phyloP scores from a whole-genome alignment of 164 flowering plant genomes.

The Nelumbo lutea region DNA sequence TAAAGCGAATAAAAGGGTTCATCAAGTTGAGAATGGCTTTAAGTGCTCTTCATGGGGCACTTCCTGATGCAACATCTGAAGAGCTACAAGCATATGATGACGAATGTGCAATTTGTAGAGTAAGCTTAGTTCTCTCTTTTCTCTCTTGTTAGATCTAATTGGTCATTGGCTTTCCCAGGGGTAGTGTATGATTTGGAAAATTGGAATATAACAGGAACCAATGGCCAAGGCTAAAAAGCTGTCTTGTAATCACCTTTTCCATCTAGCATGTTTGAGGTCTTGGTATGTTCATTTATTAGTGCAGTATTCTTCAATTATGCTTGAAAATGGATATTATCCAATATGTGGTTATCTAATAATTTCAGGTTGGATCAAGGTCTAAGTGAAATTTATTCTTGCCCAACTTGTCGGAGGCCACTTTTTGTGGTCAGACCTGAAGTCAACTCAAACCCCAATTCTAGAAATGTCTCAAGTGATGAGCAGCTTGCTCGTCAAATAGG shows the following conservation, averaged over 20 bases:
- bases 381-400: conserved; percentile 75
- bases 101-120: conserved; percentile 98
- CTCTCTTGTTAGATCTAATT: conserved; percentile 3
- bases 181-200: conserved; percentile 1
- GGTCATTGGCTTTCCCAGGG: neutral
- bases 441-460: conserved; percentile 27
- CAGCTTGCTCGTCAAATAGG: conserved; percentile 73
- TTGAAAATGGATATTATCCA: neutral
- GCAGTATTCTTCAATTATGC: neutral
- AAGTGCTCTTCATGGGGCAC: conserved; percentile 82
- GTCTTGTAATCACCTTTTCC: conserved; percentile 91
- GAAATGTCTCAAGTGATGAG: conserved; percentile 57
- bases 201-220: conserved; percentile 62
- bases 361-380: conserved; percentile 94
- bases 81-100: conserved; percentile 85
- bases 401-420: conserved; percentile 96
- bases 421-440: conserved; percentile 46
- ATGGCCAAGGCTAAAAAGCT: conserved; percentile 96
- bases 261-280: conserved; percentile 94
- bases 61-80: conserved; percentile 90
- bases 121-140: conserved; percentile 26
- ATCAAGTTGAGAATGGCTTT: conserved; percentile 68
- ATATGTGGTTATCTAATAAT: conserved; percentile 11
- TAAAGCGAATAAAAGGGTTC: conserved; percentile 73
- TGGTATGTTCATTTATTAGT: conserved; percentile 46